Base-by-base conservation (phyloP, 805 yeast genomes). In the Nakazawaea ernobii region DNA sequence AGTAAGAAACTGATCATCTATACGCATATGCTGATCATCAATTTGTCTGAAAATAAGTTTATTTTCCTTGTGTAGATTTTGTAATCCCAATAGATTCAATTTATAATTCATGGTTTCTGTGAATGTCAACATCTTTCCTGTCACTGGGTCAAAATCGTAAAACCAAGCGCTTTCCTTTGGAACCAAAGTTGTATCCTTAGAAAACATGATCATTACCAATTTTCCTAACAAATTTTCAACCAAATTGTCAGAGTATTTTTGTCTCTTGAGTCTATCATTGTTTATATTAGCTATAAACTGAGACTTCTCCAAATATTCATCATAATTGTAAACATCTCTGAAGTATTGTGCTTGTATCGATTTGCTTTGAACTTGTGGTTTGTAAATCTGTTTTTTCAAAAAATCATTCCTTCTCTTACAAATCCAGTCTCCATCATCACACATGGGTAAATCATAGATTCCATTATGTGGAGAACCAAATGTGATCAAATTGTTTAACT, bases 381-480 rank as follows among this genome's bases (percentile, higher is more conserved):
- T 62, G 80, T 87, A 86, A 1, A 86, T 77, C 53, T 82, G 88
- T 36, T 62, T 62, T 59, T 74, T 81, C 50, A 86, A 59, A 1
- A 82, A 33, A 28, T 60, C 66, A 57, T 86, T 85, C 46, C 79
- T 67, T 32, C 66, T 65, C 49, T 71, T 63, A 55, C 94, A 85
- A 0, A 82, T 50, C 81, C 86, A 80, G 55, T 81, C 84, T 5
- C 61, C 58, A 0, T 69, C 65, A 5, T 61, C 55, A 59, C 91
- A 85, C 4, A 70, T 61, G 0, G 91, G 90, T 32, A 86, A 66
- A 49, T 86, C 92, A 51, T 71, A 67, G 4, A 86, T 74, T 1
- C 94, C 95, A 63, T 82, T 74, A 56, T 86, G 95, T 0, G 95
- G 95, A 1, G 89, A 80, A 0, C 95, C 95, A 63, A 83, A 84